Percentiles rank a stretch among this genome's conserved stretches.
Evolutionary conservation across 1,139 yeast species (phyloP).

Genomic region (Yamadazyma oceani): DNA sequence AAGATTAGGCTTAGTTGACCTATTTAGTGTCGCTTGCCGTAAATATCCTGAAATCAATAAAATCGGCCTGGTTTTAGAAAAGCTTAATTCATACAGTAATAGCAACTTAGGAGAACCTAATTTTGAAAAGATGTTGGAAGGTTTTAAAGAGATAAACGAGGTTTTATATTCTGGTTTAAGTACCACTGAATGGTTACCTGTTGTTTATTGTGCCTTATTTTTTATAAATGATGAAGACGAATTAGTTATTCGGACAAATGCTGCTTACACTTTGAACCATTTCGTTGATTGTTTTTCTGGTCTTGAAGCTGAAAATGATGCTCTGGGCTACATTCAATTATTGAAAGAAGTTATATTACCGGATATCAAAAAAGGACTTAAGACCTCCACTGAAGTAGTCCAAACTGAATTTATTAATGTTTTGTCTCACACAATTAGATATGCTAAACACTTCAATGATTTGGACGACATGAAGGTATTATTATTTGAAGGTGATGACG

Average conservation of each 20-base stretch:
- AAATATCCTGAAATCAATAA: slow-evolving; percentile 45
- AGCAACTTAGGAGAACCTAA: slow-evolving; percentile 73
- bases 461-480: slow-evolving; percentile 69
- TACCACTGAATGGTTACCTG: slow-evolving; percentile 75
- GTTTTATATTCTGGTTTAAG: slow-evolving; percentile 41
- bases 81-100: slow-evolving; percentile 67
- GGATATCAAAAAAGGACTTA: slow-evolving; percentile 64
- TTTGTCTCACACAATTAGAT: slow-evolving; percentile 61
- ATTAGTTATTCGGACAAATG: slow-evolving; percentile 76
- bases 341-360: slow-evolving; percentile 65
- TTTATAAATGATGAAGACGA: slow-evolving; percentile 80
- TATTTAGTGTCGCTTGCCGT: slow-evolving; percentile 60
- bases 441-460: slow-evolving; percentile 50
- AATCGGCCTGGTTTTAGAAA: slow-evolving; percentile 54
- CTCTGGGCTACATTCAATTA: slow-evolving; percentile 38
- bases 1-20: slow-evolving; percentile 58
- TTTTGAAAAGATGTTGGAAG: slow-evolving; percentile 69
- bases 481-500: slow-evolving; percentile 69
- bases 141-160: slow-evolving; percentile 69
- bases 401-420: slow-evolving; percentile 71
- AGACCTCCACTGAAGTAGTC: slow-evolving; percentile 60
- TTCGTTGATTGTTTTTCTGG: slow-evolving; percentile 61
- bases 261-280: slow-evolving; percentile 62
- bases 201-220: slow-evolving; percentile 65
- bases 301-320: slow-evolving; percentile 31